Percentiles rank a stretch among this genome's conserved stretches.
These are phyloP conservation scores for Lentinula aciculospora DNA, from an alignment of 768 basidiomycete genomes.

Conservation along the genomic window DNA sequence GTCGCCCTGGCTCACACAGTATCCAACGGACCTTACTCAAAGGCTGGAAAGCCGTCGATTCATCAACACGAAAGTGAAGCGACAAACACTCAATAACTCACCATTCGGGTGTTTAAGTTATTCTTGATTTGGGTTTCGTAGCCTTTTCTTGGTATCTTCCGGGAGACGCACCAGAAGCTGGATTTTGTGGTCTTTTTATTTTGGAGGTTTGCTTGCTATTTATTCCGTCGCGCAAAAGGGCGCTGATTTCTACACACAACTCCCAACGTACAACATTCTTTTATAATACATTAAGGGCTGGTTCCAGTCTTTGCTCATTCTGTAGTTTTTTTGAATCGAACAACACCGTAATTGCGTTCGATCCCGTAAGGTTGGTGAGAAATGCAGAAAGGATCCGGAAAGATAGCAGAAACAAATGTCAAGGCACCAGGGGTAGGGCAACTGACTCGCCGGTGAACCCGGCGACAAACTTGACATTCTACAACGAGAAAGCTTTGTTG, in stretches of 20 bases:
- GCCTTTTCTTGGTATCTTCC: neutral
- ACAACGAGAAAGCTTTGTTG: too few relatives aligned
- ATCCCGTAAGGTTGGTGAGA: too few relatives aligned
- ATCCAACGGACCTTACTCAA: constrained; percentile 33
- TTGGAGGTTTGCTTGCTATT: neutral
- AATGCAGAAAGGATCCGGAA: too few relatives aligned
- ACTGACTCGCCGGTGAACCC: too few relatives aligned
- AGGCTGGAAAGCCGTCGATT: constrained; percentile 37
- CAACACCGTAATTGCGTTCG: too few relatives aligned
- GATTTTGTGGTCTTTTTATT: neutral
- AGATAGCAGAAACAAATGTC: too few relatives aligned
- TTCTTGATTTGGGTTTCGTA: too few relatives aligned
- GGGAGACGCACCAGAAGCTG: neutral
- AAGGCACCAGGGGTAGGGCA: too few relatives aligned
- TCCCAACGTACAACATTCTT: neutral
- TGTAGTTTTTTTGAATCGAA: too few relatives aligned
- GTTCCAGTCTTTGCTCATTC: neutral
- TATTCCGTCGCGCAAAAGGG: neutral
- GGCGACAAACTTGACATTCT: too few relatives aligned
- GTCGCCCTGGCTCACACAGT: constrained; percentile 26
- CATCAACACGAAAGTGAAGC: constrained; percentile 23
- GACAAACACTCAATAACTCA: neutral
- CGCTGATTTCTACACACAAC: neutral
- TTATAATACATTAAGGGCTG: neutral
- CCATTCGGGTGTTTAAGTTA: neutral